Base-by-base conservation (phyloP, 352 stramenopile genomes). In the Synura sp. region DNA sequence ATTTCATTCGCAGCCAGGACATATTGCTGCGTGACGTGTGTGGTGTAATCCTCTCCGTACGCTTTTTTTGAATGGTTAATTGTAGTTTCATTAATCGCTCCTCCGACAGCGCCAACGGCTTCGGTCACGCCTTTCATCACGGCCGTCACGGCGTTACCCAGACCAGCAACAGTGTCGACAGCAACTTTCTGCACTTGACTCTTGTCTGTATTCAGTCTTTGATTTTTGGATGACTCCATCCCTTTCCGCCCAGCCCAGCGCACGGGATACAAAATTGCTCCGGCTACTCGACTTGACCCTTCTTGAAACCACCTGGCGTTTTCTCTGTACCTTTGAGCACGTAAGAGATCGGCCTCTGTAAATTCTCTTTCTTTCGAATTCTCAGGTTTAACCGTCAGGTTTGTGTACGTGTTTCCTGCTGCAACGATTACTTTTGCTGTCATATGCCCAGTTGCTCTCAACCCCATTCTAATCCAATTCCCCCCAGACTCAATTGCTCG, bases 101-200 rank as follows among this genome's bases (percentile, higher is more conserved):
- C 1, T 7, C 73, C 73, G 5, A 79, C 42, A 17, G 67, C 73
- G 4, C 14, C 42, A n/a, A 79, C 1, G 3, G 42, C 73, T 57
- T 79, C 73, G 4, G 73, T 79, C 0, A 79, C 44, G 14, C 73
- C 73, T 35, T 79, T 79, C n/a, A 7, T 41, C 3, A 79, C 32
- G 44, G 4, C 22, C 4, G 35, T 29, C 7, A 79, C 3, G 27
- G 42, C 73, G 32, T 79, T 79, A 2, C 73, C 73, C 9, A 67
- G n/a, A 12, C 73, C 73, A 22, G 1, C 73, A 27, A 79, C 27
- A 34, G 73, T 79, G 42, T 79, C 73, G 2, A 42, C 27, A n/a
- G 59, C 4, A 35, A n/a, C 1, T n/a, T n/a, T n/a, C n/a, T n/a
- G n/a, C 25, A 12, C 15, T 55, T 59, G 1, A 27, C 12, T 25